Evolutionary conservation across 2,329 filamentous ascomycete species (phyloP).

Genomic region (Calycina herbarum): DNA sequence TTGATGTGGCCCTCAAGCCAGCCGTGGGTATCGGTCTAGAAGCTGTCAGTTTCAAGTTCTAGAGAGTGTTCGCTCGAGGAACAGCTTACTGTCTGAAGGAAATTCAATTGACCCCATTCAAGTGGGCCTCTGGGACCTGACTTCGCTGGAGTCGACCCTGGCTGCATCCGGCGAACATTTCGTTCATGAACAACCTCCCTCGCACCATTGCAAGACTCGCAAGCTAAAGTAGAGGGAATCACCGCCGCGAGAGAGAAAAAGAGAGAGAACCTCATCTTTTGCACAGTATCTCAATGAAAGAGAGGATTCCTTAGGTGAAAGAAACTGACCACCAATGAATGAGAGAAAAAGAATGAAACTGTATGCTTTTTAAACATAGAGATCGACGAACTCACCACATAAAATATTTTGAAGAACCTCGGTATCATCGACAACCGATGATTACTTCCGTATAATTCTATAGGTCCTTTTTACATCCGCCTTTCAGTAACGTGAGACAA

Average conservation of each 20-base stretch:
- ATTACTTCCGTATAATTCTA: background rate
- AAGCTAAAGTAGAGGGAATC: conserved; percentile 36
- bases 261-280: conserved; percentile 17
- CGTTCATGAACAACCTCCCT: conserved; percentile 46
- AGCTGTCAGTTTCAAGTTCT: background rate
- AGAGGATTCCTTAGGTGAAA: background rate
- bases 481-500: background rate
- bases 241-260: conserved; percentile 22
- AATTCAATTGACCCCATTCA: conserved; percentile 32
- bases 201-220: conserved; percentile 45
- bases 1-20: conserved; percentile 91
- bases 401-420: background rate
- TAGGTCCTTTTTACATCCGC: background rate
- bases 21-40: conserved; percentile 45
- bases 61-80: background rate
- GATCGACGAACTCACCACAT: background rate
- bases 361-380: background rate
- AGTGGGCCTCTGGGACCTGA: conserved; percentile 43
- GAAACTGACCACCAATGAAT: background rate
- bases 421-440: background rate
- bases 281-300: background rate
- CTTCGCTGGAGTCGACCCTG: conserved; percentile 44
- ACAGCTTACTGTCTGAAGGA: background rate
- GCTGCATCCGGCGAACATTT: conserved; percentile 50
- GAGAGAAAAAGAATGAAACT: background rate